A percentile compares a stretch with the other conserved stretches of the same genome.
Conservation (phyloP, 164 flowering plant species). For the Aristolochia californica region DNA sequence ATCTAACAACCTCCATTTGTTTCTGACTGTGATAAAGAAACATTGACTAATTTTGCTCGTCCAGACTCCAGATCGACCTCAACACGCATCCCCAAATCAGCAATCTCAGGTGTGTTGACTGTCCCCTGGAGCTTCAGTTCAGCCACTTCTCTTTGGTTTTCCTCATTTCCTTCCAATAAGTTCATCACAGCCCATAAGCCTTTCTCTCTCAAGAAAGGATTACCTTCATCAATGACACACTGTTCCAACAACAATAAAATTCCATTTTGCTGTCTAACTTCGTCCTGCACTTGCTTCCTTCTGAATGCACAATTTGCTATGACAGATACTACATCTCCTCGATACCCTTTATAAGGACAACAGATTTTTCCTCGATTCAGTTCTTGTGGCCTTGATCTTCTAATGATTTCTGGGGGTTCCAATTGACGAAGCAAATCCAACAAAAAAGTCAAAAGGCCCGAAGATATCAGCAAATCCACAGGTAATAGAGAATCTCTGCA, state of each 20-base stretch:
- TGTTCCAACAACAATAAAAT: conserved; percentile 63
- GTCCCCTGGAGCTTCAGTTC: conserved; percentile 73
- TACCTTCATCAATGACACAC: conserved; percentile 68
- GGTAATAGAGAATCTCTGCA: conserved; percentile 15
- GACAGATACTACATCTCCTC: conserved; percentile 73
- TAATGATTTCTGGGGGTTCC: conserved; percentile 63
- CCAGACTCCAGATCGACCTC: conserved; percentile 50
- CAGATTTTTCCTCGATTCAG: conserved; percentile 24
- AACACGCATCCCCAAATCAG: conserved; percentile 55
- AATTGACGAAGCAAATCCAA: conserved; percentile 50
- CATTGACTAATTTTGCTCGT: conserved; percentile 65
- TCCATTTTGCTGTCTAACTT: conserved; percentile 49
- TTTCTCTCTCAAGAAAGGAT: conserved; percentile 83
- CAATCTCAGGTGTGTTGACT: conserved; percentile 56
- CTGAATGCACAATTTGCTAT: conserved; percentile 59
- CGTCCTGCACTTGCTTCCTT: conserved; percentile 66
- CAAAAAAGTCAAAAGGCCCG: conserved; percentile 50
- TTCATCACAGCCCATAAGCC: conserved; percentile 68
- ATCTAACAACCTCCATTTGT: not conserved
- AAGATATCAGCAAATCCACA: conserved; percentile 31
- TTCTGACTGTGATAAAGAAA: conserved; percentile 13
- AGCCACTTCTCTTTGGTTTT: conserved; percentile 53
- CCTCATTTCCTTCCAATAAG: conserved; percentile 65
- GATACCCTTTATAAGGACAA: conserved; percentile 79
- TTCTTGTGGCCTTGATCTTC: conserved; percentile 32